phyloP scores from a whole-genome alignment of 1,284 basidiomycete genomes.

The Cutaneotrichosporon curvatum region DNA sequence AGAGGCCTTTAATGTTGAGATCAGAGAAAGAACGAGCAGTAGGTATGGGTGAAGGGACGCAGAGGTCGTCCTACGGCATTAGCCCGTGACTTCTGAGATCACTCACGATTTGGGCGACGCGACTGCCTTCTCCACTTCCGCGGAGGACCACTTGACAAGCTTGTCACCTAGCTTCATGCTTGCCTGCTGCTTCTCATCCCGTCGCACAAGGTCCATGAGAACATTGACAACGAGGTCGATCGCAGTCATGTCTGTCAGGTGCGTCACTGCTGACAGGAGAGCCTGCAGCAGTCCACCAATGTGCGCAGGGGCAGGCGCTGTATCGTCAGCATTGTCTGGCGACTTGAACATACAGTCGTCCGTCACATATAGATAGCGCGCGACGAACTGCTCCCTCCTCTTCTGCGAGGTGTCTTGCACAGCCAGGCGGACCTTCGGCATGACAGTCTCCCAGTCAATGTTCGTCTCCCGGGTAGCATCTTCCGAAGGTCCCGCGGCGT shows the following conservation, averaged over 20 bases:
- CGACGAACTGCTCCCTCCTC: constrained; percentile 31
- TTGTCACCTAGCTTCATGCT: constrained; percentile 38
- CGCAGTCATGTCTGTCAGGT: constrained; percentile 22
- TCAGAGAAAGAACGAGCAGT: constrained; percentile 26
- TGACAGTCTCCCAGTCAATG: constrained; percentile 33
- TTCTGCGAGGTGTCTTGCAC: constrained; percentile 32
- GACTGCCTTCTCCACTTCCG: constrained; percentile 34
- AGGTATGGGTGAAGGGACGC: constrained; percentile 33
- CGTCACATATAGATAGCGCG: constrained; percentile 32
- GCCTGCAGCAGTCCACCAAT: constrained; percentile 7
- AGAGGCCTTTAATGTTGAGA: constrained; percentile 25
- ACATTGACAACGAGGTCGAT: constrained; percentile 28
- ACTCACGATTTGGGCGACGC: constrained; percentile 12
- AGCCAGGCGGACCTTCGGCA: constrained; percentile 24
- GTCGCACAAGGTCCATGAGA: constrained; percentile 26
- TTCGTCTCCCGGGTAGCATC: constrained; percentile 19
- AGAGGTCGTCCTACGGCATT: constrained; percentile 19
- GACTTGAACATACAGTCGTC: constrained; percentile 21
- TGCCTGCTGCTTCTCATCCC: constrained; percentile 29
- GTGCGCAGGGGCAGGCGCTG: constrained; percentile 8
- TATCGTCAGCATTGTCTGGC: not conserved
- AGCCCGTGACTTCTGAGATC: not conserved
- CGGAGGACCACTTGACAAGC: constrained; percentile 36
- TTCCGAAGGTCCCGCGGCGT: constrained; percentile 22
- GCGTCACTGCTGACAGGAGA: constrained; percentile 22